Base-by-base conservation (phyloP, 2,329 filamentous ascomycete genomes). In the Monosporascus ibericus region DNA sequence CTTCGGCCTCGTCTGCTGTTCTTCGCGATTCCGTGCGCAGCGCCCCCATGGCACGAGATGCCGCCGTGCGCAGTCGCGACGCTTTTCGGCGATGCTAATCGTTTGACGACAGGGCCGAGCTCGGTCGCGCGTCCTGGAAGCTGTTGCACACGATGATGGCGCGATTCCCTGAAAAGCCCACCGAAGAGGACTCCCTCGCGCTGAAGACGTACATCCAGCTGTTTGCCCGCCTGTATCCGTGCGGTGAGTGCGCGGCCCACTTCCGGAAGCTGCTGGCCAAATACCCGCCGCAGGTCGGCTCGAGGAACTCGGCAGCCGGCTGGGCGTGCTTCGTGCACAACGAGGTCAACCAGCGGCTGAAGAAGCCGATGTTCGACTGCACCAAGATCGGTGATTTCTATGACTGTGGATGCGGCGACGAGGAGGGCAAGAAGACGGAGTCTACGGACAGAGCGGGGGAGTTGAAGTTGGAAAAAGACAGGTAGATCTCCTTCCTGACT, bases 241-340 rank as follows among this genome's bases (percentile, higher is more conserved):
- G 84, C 64, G 84, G 85, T 61, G 84, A 88, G 61, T 88, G 85
- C 68, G 85, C 84, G 8, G 70, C 75, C 20, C 85, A 88, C 71
- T 88, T 88, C 69, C 82, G 82, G 59, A 72, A 76, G 63, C 67
- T 88, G 48, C 72, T 87, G 25, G 70, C 73, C 25, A 74, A 85
- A 59, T 87, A 78, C 62, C 85, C 84, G 20, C 84, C 85, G 1
- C 85, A 88, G 69, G 81, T 81, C 39, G 78, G 80, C 55, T 80
- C 79, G 50, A 77, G 85, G 54, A 84, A 81, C 59, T 76, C 80
- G 8, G 84, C 84, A 0, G 82, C 82, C 1, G 82, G 82, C 14
- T 88, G 85, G 85, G 77, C 84, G 15, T 88, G 85, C 63, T 81
- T 82, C 65, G 77, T 83, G 24, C 85, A 88, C 63, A 88, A 88